Conservation (phyloP, 1,139 yeast species). For the Geotrichum restrictum region DNA sequence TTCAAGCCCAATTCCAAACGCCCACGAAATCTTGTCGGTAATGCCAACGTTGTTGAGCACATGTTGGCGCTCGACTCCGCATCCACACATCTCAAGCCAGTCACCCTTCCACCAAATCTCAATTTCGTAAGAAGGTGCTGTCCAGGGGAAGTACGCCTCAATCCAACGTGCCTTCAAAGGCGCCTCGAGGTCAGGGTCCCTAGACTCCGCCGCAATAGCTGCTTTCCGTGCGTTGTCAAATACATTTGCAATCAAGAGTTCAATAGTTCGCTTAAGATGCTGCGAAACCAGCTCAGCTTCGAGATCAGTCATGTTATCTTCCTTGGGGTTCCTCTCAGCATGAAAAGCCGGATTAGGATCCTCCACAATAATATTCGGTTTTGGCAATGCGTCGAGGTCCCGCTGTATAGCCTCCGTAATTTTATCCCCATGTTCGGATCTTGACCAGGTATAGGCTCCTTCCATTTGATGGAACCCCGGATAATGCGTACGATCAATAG, state of each 20-base stretch:
- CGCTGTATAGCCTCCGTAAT: slow-evolving; percentile 47
- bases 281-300: slow-evolving; percentile 67
- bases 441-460: slow-evolving; percentile 85
- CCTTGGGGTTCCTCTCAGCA: slow-evolving; percentile 67
- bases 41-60: slow-evolving; percentile 73
- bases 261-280: slow-evolving; percentile 83
- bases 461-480: slow-evolving; percentile 98
- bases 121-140: slow-evolving; percentile 96
- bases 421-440: slow-evolving; percentile 42
- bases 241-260: slow-evolving; percentile 74
- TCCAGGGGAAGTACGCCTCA: slow-evolving; percentile 96
- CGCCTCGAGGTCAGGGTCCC: slow-evolving; percentile 58
- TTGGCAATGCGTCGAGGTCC: slow-evolving; percentile 66
- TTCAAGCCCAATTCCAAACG: slow-evolving; percentile 94
- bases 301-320: slow-evolving; percentile 61
- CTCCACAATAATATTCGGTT: slow-evolving; percentile 64
- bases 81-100: slow-evolving; percentile 97
- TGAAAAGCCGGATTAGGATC: slow-evolving; percentile 63
- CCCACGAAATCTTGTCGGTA: slow-evolving; percentile 77
- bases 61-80: slow-evolving; percentile 82
- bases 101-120: slow-evolving; percentile 99
- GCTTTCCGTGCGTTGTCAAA: slow-evolving; percentile 70
- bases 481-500: slow-evolving; percentile 91
- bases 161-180: slow-evolving; percentile 92
- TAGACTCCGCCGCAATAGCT: slow-evolving; percentile 64